Conservation (phyloP, 345 rosid species). For the Conringia planisiliqua region DNA sequence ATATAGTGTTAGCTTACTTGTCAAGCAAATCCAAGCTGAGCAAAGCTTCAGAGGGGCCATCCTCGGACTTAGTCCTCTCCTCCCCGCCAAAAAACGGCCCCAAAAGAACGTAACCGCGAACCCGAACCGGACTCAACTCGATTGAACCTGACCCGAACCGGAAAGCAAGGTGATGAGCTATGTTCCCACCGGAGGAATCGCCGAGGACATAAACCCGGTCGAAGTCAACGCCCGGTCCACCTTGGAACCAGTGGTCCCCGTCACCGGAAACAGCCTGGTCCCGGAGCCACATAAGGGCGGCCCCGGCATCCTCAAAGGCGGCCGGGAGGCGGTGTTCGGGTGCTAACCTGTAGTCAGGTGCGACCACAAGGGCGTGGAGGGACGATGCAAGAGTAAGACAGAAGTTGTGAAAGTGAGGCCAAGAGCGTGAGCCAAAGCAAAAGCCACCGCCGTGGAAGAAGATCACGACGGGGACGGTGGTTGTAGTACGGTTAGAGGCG, state of each 20-base stretch:
- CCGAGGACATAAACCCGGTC: slow-evolving; percentile 62
- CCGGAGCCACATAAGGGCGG: slow-evolving; percentile 48
- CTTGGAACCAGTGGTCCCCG: slow-evolving; percentile 42
- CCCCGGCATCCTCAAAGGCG: slow-evolving; percentile 56
- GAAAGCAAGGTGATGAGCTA: slow-evolving; percentile 76
- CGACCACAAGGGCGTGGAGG: slow-evolving; percentile 53
- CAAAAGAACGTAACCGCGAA: slow-evolving; percentile 72
- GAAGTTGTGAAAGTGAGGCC: slow-evolving; percentile 75
- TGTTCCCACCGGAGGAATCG: slow-evolving; percentile 91
- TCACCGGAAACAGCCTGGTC: slow-evolving; percentile 39
- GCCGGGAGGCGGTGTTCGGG: slow-evolving; percentile 85
- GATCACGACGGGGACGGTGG: slow-evolving; percentile 36
- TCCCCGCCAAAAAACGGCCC: slow-evolving; percentile 90
- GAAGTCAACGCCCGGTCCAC: slow-evolving; percentile 44
- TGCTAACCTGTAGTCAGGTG: slow-evolving; percentile 78
- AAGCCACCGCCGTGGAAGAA: slow-evolving; percentile 89
- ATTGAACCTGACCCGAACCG: slow-evolving; percentile 43
- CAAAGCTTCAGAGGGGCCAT: slow-evolving; percentile 58
- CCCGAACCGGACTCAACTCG: slow-evolving; percentile 49
- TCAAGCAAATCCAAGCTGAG: slow-evolving; percentile 68
- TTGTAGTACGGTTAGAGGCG: background rate
- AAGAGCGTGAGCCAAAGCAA: slow-evolving; percentile 67
- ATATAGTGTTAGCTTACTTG: slow-evolving; percentile 46
- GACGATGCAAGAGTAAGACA: slow-evolving; percentile 59
- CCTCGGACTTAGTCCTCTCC: slow-evolving; percentile 69